Conservation (phyloP, 2,329 filamentous ascomycete species). For the Colletotrichum agaves region DNA sequence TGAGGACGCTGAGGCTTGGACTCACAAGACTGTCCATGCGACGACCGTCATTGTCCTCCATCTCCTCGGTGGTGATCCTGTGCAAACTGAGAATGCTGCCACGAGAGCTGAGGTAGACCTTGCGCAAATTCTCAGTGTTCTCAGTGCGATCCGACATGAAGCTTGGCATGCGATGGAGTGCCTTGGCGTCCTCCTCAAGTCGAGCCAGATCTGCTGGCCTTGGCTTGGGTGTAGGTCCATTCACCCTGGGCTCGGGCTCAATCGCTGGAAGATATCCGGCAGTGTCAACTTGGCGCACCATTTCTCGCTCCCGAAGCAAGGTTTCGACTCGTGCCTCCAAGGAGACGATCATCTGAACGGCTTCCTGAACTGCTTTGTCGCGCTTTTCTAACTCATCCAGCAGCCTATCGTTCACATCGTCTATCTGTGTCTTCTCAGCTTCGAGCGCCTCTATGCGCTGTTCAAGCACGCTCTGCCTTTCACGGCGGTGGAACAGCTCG, state of each 20-base stretch:
- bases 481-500: constrained; percentile 75
- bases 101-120: constrained; percentile 64
- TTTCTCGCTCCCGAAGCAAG: constrained; percentile 63
- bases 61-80: constrained; percentile 55
- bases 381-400: constrained; percentile 71
- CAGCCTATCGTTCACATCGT: constrained; percentile 68
- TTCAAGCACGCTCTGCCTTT: constrained; percentile 71
- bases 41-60: constrained; percentile 48
- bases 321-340: constrained; percentile 70
- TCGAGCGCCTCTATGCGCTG: constrained; percentile 66
- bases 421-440: constrained; percentile 62
- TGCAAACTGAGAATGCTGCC: constrained; percentile 63
- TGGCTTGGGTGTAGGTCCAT: constrained; percentile 32
- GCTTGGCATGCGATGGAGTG: constrained; percentile 69
- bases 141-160: constrained; percentile 71
- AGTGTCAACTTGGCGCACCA: constrained; percentile 62
- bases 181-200: constrained; percentile 48
- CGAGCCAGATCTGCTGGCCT: constrained; percentile 38
- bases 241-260: constrained; percentile 42
- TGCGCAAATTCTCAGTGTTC: constrained; percentile 69
- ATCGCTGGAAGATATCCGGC: constrained; percentile 49
- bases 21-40: constrained; percentile 58
- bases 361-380: constrained; percentile 77
- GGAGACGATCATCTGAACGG: constrained; percentile 74
- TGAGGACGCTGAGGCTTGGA: constrained; percentile 71